Conservation (phyloP, 2,329 filamentous ascomycete species). For the Fusarium musae region DNA sequence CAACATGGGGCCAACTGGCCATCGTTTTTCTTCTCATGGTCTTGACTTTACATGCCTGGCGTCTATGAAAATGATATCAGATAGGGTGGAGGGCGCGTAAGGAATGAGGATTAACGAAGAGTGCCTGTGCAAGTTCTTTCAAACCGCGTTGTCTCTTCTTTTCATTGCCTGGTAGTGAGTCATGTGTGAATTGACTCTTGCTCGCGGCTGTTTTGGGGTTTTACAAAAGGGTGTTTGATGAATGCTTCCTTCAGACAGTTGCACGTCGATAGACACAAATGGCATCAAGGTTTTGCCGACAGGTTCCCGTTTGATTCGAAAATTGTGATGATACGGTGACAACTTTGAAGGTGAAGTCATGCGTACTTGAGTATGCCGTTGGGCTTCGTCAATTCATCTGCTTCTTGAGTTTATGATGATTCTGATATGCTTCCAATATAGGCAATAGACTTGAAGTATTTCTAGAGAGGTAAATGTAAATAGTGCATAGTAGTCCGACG, state of each 20-base stretch:
- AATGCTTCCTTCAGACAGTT: conserved; percentile 23
- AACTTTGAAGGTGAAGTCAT: not conserved
- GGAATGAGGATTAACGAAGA: conserved; percentile 30
- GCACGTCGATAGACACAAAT: conserved; percentile 38
- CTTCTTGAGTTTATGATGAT: not conserved
- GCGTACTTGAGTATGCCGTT: not conserved
- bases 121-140: conserved; percentile 26
- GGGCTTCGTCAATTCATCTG: not conserved
- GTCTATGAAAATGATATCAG: conserved; percentile 41
- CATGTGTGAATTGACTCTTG: not conserved
- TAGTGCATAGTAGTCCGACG: not conserved
- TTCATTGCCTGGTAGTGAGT: conserved; percentile 33
- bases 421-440: not conserved
- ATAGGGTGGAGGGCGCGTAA: conserved; percentile 40
- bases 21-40: conserved; percentile 34
- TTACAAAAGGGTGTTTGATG: conserved; percentile 35
- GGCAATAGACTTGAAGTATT: not conserved
- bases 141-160: conserved; percentile 35
- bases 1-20: conserved; percentile 40
- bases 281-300: conserved; percentile 23
- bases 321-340: not conserved
- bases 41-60: conserved; percentile 38
- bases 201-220: conserved; percentile 35
- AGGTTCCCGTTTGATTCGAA: not conserved
- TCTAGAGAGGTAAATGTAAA: too few relatives aligned